A percentile compares a stretch with the other conserved stretches of the same genome.
Evolutionary conservation across 352 stramenopile genomes (phyloP).

Genomic region (Phytophthora cactorum): DNA sequence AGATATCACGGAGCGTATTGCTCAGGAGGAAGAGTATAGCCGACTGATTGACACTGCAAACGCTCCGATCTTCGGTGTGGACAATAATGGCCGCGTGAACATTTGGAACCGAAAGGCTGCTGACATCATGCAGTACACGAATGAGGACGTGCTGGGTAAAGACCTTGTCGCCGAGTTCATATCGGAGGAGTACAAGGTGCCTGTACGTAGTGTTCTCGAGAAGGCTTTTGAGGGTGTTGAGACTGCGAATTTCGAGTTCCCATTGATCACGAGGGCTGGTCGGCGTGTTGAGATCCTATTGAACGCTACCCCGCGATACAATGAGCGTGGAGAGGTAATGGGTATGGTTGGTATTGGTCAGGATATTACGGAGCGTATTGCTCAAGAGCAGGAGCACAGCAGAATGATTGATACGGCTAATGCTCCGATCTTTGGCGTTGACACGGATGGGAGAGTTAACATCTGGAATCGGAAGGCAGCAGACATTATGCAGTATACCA

Average conservation of each 20-base stretch:
- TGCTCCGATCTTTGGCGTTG: conserved; percentile 45
- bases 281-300: conserved; percentile 22
- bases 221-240: conserved; percentile 55
- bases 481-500: conserved; percentile 56
- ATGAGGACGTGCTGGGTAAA: conserved; percentile 46
- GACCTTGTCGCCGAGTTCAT: conserved; percentile 33
- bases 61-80: conserved; percentile 17
- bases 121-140: conserved; percentile 52
- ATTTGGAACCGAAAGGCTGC: conserved; percentile 33
- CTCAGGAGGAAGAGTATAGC: conserved; percentile 23
- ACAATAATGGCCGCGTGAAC: conserved; percentile 16
- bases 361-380: conserved; percentile 28
- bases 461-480: conserved; percentile 64
- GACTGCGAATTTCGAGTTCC: conserved; percentile 23
- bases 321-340: conserved; percentile 24
- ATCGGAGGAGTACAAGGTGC: conserved; percentile 17
- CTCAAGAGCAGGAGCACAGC: conserved; percentile 23
- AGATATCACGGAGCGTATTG: conserved; percentile 6
- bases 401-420: conserved; percentile 56
- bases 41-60: conserved; percentile 20
- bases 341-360: conserved; percentile 30
- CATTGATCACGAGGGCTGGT: conserved; percentile 23
- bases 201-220: conserved; percentile 30
- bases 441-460: conserved; percentile 51
- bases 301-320: conserved; percentile 23